Base-by-base conservation (phyloP, 441 rosid species). In the Arabidopsis hybrid region DNA sequence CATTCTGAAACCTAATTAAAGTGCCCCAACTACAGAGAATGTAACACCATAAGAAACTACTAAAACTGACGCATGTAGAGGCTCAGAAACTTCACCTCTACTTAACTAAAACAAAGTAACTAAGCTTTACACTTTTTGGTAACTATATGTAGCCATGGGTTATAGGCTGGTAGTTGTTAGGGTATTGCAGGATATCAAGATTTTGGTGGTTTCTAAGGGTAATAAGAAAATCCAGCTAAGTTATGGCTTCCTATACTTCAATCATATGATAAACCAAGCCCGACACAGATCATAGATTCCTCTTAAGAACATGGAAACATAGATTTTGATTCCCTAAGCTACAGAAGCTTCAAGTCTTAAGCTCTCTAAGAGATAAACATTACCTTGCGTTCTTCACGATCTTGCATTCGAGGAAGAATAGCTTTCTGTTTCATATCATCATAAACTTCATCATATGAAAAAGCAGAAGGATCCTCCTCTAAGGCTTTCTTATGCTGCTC, bases 391-490 rank as follows among this genome's bases (percentile, higher is more conserved):
- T 91, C 95, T 73, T 81, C 79, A 9, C 88, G 91, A 75, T 90
- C 93, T 66, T 78, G 83, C 17, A 75, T 70, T 5, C 81, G 83
- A 3, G 93, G 93, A 52, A 63, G 88, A 72, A 81, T 81, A 46
- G 66, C 73, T 67, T 88, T 81, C 62, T 86, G 85, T 78, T 95
- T 95, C 91, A 90, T 91, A 60, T 88, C 85, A 53, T 93, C 96
- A 61, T 87, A 91, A 73, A 91, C 93, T 46, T 91, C 97, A 77
- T 95, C 98, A 8, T 92, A 95, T 38, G 91, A 87, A 69, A 93
- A 95, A 59, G 87, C 96, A 0, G 86, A 83, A n/a, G 99, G 96
- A 65, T 95, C 99, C 59, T 93, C 98, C 69, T 90, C 91, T 76
- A 93, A 75, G 1, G 95, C 93, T 79, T 91, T 88, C 82, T 85